Evolutionary conservation across 2,329 filamentous ascomycete species (phyloP), one percentile per base, ranked within the genome.

Genomic region (Pseudomassariella vexata): DNA sequence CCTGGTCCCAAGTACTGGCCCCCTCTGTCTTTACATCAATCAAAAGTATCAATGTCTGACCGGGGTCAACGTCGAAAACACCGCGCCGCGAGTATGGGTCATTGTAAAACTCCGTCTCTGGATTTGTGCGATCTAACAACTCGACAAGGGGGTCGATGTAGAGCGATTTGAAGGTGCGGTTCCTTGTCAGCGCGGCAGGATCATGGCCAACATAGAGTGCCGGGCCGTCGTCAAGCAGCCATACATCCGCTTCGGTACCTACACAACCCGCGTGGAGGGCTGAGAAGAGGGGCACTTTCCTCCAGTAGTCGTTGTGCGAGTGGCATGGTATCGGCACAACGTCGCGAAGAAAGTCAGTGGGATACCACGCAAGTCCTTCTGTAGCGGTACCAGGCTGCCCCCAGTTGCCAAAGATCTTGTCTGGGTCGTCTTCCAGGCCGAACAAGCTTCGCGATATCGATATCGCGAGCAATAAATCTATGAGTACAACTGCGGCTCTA

Each of bases 221-320:
- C 3, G 34, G 30, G 19, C 61, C 57, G 18, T 50, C 50, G 32
- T 70, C 63, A 28, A 68, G 68, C 2, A 75, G 60, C 76, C 78
- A 86, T 15, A 86, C 71, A 47, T 86, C 82, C 3, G 78, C 79
- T 55, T 86, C 82, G 4, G 83, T 65, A 8, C 77, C 71, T 5
- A 73, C 71, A 43, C 76, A 82, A 6, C 77, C 75, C 5, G 69
- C 67, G 6, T 60, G 53, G 2, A 81, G 52, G 15, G 81, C 82
- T 9, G 75, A 74, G 45, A 73, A 79, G 4, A 86, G 62, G 0
- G 81, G 79, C 0, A 72, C 62, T 12, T 63, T 62, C 29, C 77
- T 70, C 75, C 76, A 81, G 53, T 85, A 85, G 52, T 85, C 80
- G 45, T 85, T 84, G 49, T 85, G 79, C 2, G 74, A 80, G 50